Conservation (phyloP, 164 flowering plant species). For the Cinnamomum micranthum region DNA sequence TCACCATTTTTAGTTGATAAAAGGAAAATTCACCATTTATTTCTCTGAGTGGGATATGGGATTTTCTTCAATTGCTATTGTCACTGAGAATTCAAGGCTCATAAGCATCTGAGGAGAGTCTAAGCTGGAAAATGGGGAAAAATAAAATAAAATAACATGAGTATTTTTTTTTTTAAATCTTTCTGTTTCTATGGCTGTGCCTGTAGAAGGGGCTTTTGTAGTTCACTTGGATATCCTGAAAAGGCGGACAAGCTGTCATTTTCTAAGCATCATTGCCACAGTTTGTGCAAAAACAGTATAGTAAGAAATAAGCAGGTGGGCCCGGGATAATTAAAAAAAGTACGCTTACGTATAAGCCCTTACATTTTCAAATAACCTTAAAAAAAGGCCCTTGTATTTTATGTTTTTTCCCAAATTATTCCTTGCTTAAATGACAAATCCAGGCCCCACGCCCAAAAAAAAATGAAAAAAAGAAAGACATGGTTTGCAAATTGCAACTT, state of each 20-base stretch:
- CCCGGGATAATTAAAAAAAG: background rate
- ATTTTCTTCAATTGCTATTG: no score
- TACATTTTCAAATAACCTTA: background rate
- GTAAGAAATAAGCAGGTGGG: background rate
- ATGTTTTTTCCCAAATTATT: no score
- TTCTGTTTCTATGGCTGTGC: background rate
- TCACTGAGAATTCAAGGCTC: no score
- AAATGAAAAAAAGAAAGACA: no score
- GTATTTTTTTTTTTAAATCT: no score
- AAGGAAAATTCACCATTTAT: background rate
- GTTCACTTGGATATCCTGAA: background rate
- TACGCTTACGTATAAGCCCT: background rate
- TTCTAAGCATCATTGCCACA: background rate
- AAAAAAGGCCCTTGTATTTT: no score
- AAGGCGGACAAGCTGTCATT: background rate
- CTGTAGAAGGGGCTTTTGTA: background rate
- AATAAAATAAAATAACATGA: no score
- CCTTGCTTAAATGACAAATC: background rate
- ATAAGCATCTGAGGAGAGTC: no score
- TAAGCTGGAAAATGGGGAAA: no score
- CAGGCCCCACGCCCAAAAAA: background rate
- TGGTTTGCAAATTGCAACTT: no score
- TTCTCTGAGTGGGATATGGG: no score
- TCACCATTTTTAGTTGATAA: background rate
- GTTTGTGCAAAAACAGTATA: background rate